phyloP scores from a whole-genome alignment of 2,329 filamentous ascomycete species.

The Phialemoniopsis sp. region DNA sequence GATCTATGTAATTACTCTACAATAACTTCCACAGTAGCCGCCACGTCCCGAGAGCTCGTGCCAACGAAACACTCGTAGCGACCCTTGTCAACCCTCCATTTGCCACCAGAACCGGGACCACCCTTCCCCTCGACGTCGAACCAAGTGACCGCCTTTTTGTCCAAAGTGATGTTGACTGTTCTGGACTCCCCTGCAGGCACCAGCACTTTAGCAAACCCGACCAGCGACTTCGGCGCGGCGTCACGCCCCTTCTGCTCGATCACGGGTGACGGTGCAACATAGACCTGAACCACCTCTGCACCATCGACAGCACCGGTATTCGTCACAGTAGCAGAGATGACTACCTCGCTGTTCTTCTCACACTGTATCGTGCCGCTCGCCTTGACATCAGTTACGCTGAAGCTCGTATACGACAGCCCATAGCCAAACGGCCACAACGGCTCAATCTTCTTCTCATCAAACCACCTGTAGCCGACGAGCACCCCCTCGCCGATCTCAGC shows the following conservation, averaged over 20 bases:
- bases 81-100: conserved; percentile 10
- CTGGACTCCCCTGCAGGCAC: background rate
- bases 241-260: background rate
- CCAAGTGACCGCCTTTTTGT: conserved; percentile 4
- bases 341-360: conserved; percentile 43
- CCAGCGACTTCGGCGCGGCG: conserved; percentile 6
- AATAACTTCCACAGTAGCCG: background rate
- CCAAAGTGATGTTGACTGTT: background rate
- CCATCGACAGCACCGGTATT: conserved; percentile 5
- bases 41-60: conserved; percentile 7
- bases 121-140: conserved; percentile 6
- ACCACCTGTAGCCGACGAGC: too few species aligned
- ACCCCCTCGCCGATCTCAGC: too few species aligned
- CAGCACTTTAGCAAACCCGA: conserved; percentile 9
- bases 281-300: conserved; percentile 9
- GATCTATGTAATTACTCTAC: conserved; percentile 1
- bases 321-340: conserved; percentile 1
- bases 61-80: conserved; percentile 7
- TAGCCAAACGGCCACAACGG: too few species aligned
- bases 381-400: too few species aligned
- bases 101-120: conserved; percentile 1
- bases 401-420: too few species aligned
- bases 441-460: too few species aligned
- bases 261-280: too few species aligned
- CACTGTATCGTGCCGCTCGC: too few species aligned